A percentile compares a stretch with the other conserved stretches of the same genome.
These are phyloP conservation scores for Thecaphora thlaspeos DNA, from an alignment of 1,284 basidiomycete species.

Conservation along the genomic window DNA sequence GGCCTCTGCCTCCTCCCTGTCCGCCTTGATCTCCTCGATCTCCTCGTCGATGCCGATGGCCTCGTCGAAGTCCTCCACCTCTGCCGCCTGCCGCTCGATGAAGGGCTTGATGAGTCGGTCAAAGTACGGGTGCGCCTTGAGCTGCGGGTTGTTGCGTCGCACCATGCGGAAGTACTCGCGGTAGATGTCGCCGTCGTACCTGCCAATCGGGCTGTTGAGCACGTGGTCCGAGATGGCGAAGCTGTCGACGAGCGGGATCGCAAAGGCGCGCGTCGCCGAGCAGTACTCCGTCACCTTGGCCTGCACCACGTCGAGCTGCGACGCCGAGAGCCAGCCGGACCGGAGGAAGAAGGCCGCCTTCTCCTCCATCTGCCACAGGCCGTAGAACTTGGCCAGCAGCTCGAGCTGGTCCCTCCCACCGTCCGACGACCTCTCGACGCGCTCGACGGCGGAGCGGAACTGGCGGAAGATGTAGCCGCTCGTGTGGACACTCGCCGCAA, in stretches of 20 bases:
- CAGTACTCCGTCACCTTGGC: slow-evolving; percentile 61
- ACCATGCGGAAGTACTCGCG: slow-evolving; percentile 51
- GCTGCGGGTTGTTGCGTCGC: slow-evolving; percentile 53
- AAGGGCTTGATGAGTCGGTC: slow-evolving; percentile 63
- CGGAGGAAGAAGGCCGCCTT: slow-evolving; percentile 63
- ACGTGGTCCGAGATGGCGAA: slow-evolving; percentile 65
- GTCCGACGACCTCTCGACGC: slow-evolving; percentile 38
- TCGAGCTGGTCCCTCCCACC: slow-evolving; percentile 49
- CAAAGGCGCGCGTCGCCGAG: slow-evolving; percentile 60
- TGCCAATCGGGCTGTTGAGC: slow-evolving; percentile 64
- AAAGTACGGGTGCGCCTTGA: slow-evolving; percentile 62
- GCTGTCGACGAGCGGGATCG: slow-evolving; percentile 62
- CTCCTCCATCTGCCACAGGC: slow-evolving; percentile 65
- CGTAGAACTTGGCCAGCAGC: slow-evolving; percentile 50
- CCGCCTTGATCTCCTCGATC: slow-evolving; percentile 58
- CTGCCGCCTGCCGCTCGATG: slow-evolving; percentile 60
- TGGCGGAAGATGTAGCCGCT: slow-evolving; percentile 57
- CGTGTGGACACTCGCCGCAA: slow-evolving; percentile 62
- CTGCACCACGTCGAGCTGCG: slow-evolving; percentile 61
- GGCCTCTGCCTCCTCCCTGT: slow-evolving; percentile 49
- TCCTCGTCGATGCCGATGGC: slow-evolving; percentile 61
- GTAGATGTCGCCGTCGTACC: slow-evolving; percentile 55
- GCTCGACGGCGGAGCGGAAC: slow-evolving; percentile 53
- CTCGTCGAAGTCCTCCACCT: slow-evolving; percentile 58
- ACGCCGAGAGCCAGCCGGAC: slow-evolving; percentile 60